These are phyloP conservation scores for Sporothrix brunneoviolacea DNA, from an alignment of 2,329 filamentous ascomycete genomes.

Conservation along the genomic window DNA sequence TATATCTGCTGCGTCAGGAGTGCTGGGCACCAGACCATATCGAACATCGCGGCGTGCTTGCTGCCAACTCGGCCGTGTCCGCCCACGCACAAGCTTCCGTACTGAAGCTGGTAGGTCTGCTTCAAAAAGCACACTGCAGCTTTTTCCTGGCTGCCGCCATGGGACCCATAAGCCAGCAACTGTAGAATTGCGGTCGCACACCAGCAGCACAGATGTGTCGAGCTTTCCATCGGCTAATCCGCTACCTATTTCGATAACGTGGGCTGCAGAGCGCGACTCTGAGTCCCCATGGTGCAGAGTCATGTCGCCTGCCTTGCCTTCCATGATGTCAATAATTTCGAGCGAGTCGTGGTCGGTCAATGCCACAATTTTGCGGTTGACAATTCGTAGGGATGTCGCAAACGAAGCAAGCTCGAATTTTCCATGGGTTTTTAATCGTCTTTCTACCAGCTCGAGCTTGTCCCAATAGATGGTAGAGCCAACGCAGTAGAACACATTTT, in stretches of 20 bases:
- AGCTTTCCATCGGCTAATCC: conserved; percentile 17
- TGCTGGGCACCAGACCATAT: conserved; percentile 39
- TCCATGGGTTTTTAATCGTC: conserved; percentile 43
- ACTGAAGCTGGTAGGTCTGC: conserved; percentile 51
- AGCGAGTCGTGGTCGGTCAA: conserved; percentile 50
- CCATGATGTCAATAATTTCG: conserved; percentile 41
- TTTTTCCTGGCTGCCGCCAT: conserved; percentile 32
- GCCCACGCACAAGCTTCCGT: conserved; percentile 46
- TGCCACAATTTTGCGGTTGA: conserved; percentile 42
- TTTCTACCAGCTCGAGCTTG: conserved; percentile 43
- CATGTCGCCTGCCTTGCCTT: conserved; percentile 34
- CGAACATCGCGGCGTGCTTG: conserved; percentile 27
- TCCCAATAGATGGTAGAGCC: conserved; percentile 51
- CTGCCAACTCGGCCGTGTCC: conserved; percentile 48
- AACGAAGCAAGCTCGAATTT: conserved; percentile 46
- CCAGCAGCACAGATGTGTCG: conserved; percentile 36
- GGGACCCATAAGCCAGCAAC: conserved; percentile 47
- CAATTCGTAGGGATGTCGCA: conserved; percentile 42
- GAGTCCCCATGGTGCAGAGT: conserved; percentile 39
- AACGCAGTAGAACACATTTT: conserved; percentile 51
- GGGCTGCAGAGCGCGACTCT: conserved; percentile 35
- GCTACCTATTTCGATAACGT: conserved; percentile 39
- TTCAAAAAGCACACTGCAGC: conserved; percentile 46
- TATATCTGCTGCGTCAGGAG: conserved; percentile 42
- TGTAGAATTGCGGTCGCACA: conserved; percentile 41